A percentile compares a stretch with the other conserved stretches of the same genome.
phyloP scores from a whole-genome alignment of 345 rosid genomes.

The Salix dunnii region DNA sequence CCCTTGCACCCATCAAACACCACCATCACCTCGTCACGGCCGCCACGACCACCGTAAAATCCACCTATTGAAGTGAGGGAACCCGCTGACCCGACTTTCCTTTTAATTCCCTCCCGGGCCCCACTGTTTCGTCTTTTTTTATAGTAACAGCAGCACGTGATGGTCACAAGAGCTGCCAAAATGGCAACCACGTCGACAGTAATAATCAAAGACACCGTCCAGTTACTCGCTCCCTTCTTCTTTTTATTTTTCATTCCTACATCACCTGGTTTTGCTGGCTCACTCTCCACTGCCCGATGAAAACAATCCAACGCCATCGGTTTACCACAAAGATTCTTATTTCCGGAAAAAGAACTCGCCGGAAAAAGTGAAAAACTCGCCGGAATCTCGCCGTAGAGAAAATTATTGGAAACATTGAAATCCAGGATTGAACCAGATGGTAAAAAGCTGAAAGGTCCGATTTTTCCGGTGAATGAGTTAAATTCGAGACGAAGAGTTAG shows the following conservation, averaged over 20 bases:
- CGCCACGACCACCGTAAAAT: background rate
- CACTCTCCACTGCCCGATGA: constrained; percentile 11
- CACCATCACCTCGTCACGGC: constrained; percentile 27
- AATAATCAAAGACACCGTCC: constrained; percentile 20
- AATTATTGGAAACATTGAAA: constrained; percentile 35
- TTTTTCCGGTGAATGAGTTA: constrained; percentile 32
- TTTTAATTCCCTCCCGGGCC: background rate
- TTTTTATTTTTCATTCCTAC: background rate
- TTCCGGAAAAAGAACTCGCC: constrained; percentile 32
- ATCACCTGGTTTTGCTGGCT: constrained; percentile 1
- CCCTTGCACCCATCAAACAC: constrained; percentile 39
- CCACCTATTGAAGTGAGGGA: constrained; percentile 5
- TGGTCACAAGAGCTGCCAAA: constrained; percentile 9
- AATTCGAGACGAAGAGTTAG: constrained; percentile 39
- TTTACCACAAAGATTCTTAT: constrained; percentile 36
- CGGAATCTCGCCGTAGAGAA: constrained; percentile 39
- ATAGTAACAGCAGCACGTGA: constrained; percentile 30
- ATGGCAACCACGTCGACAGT: constrained; percentile 22
- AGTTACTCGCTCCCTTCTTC: background rate
- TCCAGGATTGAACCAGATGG: constrained; percentile 21
- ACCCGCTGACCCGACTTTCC: constrained; percentile 2
- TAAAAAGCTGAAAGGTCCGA: background rate
- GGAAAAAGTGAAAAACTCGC: constrained; percentile 26
- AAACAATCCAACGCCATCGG: constrained; percentile 31
- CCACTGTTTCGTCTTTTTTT: constrained; percentile 6